Conservation (phyloP, 495 filamentous ascomycete species). For the Aspergillus kassunensis region DNA sequence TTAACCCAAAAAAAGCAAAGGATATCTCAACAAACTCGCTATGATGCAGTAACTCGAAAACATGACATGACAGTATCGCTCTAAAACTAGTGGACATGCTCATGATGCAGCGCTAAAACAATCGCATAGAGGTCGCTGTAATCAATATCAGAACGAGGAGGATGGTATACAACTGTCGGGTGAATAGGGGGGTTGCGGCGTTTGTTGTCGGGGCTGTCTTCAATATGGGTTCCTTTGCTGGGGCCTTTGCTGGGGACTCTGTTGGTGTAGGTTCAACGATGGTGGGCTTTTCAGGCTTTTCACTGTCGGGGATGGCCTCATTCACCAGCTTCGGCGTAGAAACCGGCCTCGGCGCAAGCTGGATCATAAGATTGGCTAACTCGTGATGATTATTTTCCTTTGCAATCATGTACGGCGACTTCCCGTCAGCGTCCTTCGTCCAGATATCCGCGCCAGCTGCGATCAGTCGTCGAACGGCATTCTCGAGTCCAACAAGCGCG, state of each 20-base stretch:
- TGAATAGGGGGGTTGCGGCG: background rate
- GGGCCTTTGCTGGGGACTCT: no score
- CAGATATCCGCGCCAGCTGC: background rate
- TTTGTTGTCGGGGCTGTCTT: no score
- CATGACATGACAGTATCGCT: no score
- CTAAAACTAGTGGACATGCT: conserved; percentile 3
- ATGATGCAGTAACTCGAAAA: no score
- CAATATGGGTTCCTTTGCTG: no score
- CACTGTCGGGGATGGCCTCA: background rate
- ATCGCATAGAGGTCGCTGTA: background rate
- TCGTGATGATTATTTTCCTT: background rate
- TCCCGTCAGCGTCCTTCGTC: background rate
- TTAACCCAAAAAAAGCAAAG: no score
- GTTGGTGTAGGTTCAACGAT: no score
- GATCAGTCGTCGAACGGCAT: background rate
- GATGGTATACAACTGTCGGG: background rate
- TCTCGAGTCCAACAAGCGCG: background rate
- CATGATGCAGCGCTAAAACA: background rate
- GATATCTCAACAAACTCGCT: no score
- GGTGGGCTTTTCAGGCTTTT: no score
- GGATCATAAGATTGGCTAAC: conserved; percentile 2
- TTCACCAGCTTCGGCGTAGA: background rate
- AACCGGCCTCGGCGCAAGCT: background rate
- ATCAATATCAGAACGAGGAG: background rate
- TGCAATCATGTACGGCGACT: conserved; percentile 4